phyloP scores from a whole-genome alignment of 1,139 yeast species.

The Yamadazyma blattariae region DNA sequence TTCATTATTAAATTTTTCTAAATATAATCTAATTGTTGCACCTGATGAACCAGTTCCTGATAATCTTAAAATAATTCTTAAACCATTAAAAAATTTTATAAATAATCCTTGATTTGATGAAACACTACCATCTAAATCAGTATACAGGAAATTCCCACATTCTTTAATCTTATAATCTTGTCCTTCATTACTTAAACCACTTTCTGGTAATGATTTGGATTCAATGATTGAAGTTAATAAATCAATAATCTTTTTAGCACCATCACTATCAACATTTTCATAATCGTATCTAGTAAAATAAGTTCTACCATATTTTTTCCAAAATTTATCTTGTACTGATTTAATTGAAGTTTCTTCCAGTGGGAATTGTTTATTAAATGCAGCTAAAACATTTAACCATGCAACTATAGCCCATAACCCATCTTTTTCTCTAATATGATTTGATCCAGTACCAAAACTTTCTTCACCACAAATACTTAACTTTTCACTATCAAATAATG shows the following conservation, averaged over 20 bases:
- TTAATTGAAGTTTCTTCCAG: constrained; percentile 64
- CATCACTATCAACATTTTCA: constrained; percentile 75
- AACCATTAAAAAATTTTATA: constrained; percentile 77
- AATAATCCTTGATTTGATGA: constrained; percentile 90
- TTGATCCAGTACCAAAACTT: constrained; percentile 96
- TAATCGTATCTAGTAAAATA: constrained; percentile 95
- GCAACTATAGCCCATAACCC: constrained; percentile 98
- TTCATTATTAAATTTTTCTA: constrained; percentile 79
- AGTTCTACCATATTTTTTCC: constrained; percentile 95
- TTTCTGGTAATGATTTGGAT: constrained; percentile 34
- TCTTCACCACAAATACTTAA: constrained; percentile 98
- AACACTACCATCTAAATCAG: constrained; percentile 92
- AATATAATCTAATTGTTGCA: constrained; percentile 90
- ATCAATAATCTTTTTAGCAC: constrained; percentile 69
- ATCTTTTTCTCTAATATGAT: constrained; percentile 96
- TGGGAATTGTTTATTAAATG: constrained; percentile 56
- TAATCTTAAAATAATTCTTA: constrained; percentile 84
- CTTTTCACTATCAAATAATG: constrained; percentile 87
- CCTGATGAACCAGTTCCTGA: constrained; percentile 99
- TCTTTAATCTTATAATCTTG: constrained; percentile 57
- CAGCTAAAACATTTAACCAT: constrained; percentile 94
- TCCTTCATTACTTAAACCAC: constrained; percentile 40
- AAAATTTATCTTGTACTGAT: constrained; percentile 79
- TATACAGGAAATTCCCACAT: constrained; percentile 87
- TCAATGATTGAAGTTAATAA: constrained; percentile 44